Base-by-base conservation (phyloP, 1,284 basidiomycete genomes). In the Ganoderma sp. region DNA sequence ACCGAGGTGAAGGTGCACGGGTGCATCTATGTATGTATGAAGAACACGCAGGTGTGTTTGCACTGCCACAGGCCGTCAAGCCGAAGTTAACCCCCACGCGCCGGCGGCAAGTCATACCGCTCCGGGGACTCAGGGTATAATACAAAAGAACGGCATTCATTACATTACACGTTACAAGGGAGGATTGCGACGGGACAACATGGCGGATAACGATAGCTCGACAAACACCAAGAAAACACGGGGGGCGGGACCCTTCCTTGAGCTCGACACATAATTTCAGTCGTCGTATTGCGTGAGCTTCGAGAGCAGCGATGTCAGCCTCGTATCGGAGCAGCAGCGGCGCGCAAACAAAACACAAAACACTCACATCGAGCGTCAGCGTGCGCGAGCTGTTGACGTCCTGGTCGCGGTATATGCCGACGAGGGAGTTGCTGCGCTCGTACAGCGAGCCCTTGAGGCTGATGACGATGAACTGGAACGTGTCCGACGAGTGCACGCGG, bases 381-480 rank as follows among this genome's bases (percentile, higher is more conserved):
- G 93, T 94, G 63, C 90, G 85, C 25, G 95, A 97, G 74, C 94
- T 96, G 76, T 98, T 97, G 72, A 94, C 87, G 17, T 96, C 95
- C 77, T 98, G 96, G 78, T 98, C 95, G 25, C 97, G 88, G 79
- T 96, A 97, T 59, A 98, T 96, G 8, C 97, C 97, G 52, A 98
- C 95, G 56, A 99, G 83, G 1, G 95, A 95, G 76, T 96, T 89
- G 32, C 96, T 95, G 32, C 91, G 88, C 79, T 99, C 97, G 78
- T 98, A 99, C 66, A 97, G 79, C 0, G 93, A 92, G 19, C 92
- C 90, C 77, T 97, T 99, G 78, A 99, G 84, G 77, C 95, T 97
- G 82, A 99, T 99, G 71, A 99, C 97, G 71, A 99, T 90, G 80
- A 99, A 99, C 79, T 98, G 97, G 84, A 98, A 97, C 4, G 83